Base-by-base conservation (phyloP, 2,329 filamentous ascomycete genomes). In the Thielaviopsis euricoi region DNA sequence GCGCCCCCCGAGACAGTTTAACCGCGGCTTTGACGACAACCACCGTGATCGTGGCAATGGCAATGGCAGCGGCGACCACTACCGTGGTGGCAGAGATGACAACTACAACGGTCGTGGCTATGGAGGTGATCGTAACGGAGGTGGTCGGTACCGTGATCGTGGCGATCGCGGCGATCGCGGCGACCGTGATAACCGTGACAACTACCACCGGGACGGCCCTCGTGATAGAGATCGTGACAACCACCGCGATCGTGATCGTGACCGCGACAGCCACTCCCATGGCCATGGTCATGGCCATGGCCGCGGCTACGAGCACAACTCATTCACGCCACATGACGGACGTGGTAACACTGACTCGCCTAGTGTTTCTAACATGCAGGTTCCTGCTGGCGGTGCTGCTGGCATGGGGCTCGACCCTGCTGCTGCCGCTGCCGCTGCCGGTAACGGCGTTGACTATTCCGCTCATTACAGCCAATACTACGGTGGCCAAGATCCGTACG, bases 401-500 rank as follows among this genome's bases (percentile, higher is more conserved):
- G 12, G 46, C 19, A 59, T 59, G 57, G 55, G 57, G 13, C 53
- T 50, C 48, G 52, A 55, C 23, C 33, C 57, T 46, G 33, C 56
- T 51, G 58, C 53, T 29, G 37, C 53, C 21, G 40, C 53, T 46
- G 53, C 53, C 3, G 53, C 55, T 21, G 54, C 58, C 33, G 53
- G 52, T 21, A 55, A 53, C 48, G 55, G 53, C 51, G 62, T 66
- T 5, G 86, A 94, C 65, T 93, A 93, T 68, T 81, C 81, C 56
- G 82, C 85, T 19, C 86, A 91, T 66, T 94, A 94, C 68, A 85
- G 87, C 2, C 85, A 89, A 68, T 93, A 94, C 69, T 91, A 90
- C 61, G 77, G 76, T 62, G 76, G 76, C 57, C 74, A 79, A 62
- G 89, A 96, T 66, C 91, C 90, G 0, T 96, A 96, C 68, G 89